Evolutionary conservation across 2,329 filamentous ascomycete genomes (phyloP), one percentile per base, ranked within the genome.

Genomic region (Cordyceps cicadae): DNA sequence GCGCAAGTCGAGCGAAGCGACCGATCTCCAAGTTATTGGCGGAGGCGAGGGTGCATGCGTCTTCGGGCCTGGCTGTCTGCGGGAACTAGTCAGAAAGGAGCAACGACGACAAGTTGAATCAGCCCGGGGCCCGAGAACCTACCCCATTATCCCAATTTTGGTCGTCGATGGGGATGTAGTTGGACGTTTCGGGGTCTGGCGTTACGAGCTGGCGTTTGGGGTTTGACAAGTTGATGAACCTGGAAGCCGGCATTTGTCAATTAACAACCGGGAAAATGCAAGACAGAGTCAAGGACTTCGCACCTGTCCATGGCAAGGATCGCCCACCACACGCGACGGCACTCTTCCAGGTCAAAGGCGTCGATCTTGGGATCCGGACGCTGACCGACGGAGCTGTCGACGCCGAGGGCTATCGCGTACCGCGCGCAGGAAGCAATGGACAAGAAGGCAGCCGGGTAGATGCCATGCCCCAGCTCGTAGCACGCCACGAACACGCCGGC

Each of bases 1-100:
- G 63, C n/a, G 62, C 62, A 59, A 65, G 63, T 15, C 63, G 60
- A 24, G 62, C 63, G 39, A 62, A 65, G 5, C 63, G 58, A 3
- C 61, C 58, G 12, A 64, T 51, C 32, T 63, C 50, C 9, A 60
- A 48, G 24, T 34, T 56, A 21, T 59, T 63, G 34, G 62, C 62
- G 15, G 61, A 60, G 15, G 14, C 50, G 2, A 64, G 39, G n/a
- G 63, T 64, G 29, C 53, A 53, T 26, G 53, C 56, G 26, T 15
- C 52, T 26, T 56, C 48, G 1, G 56, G 24, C n/a, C 43, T 49
- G 41, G 39, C 17, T 1, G 24, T 53, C 60, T 62, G 21, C 7
- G n/a, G 2, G 15, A 8, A 26, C 29, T 5, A 21, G 51, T 61
- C 34, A 24, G 24, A 56, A 12, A 50, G n/a, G n/a, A 32, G 11